These are phyloP conservation scores for Lachancea meyersii DNA, from an alignment of 805 yeast genomes.

Conservation along the genomic window DNA sequence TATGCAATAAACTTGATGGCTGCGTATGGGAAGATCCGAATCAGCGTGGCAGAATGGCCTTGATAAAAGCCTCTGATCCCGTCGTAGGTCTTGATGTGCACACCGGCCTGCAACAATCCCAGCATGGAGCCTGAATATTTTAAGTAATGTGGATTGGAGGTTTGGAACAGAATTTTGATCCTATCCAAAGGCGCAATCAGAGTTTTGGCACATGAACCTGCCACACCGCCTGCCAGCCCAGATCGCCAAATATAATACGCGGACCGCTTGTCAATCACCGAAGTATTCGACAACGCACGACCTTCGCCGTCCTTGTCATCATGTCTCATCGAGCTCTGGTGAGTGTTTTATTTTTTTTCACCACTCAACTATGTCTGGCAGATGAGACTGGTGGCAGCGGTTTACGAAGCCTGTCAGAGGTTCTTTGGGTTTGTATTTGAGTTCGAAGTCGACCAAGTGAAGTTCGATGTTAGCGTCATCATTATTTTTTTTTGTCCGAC, in stretches of 20 bases:
- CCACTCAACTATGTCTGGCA: not conserved
- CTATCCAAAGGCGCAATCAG: slow-evolving; percentile 92
- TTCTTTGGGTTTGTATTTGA: not conserved
- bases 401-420: not conserved
- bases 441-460: not conserved
- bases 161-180: slow-evolving; percentile 90
- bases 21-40: slow-evolving; percentile 93
- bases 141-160: slow-evolving; percentile 82
- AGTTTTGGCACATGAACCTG: slow-evolving; percentile 95
- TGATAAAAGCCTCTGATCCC: slow-evolving; percentile 82
- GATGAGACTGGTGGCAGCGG: not conserved
- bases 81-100: slow-evolving; percentile 56
- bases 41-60: slow-evolving; percentile 90
- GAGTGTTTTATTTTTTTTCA: not conserved
- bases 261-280: slow-evolving; percentile 52
- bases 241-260: slow-evolving; percentile 73
- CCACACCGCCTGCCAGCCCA: slow-evolving; percentile 91
- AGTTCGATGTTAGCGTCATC: not conserved
- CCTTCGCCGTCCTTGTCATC: slow-evolving; percentile 2
- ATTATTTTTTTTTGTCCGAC: too few relatives aligned
- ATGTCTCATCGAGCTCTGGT: slow-evolving; percentile 2
- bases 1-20: slow-evolving; percentile 95
- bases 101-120: slow-evolving; percentile 72
- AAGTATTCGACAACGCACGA: slow-evolving; percentile 2
- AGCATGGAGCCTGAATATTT: slow-evolving; percentile 71